Percentiles rank a stretch among this genome's conserved stretches.
Conservation (phyloP, 345 rosid species). For the Nephelium lappaceum region DNA sequence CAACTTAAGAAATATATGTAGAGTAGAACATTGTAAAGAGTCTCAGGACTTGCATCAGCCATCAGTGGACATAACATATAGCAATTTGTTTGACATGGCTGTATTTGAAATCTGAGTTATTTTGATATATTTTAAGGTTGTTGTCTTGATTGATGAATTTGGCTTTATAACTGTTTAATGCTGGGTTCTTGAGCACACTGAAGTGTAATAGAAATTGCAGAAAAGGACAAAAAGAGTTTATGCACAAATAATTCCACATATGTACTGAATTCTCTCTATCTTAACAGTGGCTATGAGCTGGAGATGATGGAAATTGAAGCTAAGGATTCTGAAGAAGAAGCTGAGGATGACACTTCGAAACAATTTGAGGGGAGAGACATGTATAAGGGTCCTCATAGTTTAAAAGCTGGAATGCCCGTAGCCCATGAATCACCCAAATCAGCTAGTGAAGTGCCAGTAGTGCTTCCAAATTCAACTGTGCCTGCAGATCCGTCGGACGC, state of each 20-base stretch:
- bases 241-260: background rate
- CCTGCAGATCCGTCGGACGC: constrained; percentile 31
- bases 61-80: background rate
- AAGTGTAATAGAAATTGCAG: background rate
- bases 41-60: background rate
- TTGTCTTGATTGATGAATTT: background rate
- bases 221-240: background rate
- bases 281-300: constrained; percentile 72
- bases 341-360: constrained; percentile 39
- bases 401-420: constrained; percentile 35
- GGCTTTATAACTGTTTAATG: background rate
- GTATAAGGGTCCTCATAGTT: constrained; percentile 51
- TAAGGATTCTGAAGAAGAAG: constrained; percentile 89
- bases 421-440: constrained; percentile 35
- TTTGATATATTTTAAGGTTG: background rate
- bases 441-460: constrained; percentile 26
- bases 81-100: background rate
- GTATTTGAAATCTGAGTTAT: background rate
- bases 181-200: background rate
- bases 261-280: constrained; percentile 9
- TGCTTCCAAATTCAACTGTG: constrained; percentile 21
- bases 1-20: background rate
- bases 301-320: constrained; percentile 89
- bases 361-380: constrained; percentile 31
- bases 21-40: background rate